Base-by-base conservation (phyloP, 2,329 filamentous ascomycete species). In the Keithomyces neogunnii region DNA sequence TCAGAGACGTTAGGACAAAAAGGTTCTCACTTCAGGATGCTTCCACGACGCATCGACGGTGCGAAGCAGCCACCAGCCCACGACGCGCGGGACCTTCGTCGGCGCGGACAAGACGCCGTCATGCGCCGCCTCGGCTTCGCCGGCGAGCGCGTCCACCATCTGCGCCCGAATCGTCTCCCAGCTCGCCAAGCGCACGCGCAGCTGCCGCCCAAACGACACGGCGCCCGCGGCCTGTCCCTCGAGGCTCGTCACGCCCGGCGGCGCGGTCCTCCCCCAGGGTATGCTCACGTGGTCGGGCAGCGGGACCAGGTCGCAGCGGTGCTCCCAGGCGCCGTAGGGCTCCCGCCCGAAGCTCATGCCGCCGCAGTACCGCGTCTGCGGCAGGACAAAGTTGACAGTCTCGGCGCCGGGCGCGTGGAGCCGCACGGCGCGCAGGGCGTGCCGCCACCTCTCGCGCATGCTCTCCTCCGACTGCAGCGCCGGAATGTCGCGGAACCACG, bases 301-400 rank as follows among this genome's bases (percentile, higher is more conserved):
- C 2, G 48, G 45, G 3, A 50, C 38, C 10, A 65, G 51, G 4
- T 59, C 36, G 9, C 59, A 56, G 1, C 48, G 43, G 13, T 59
- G 58, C 6, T 49, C 30, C 8, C 53, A 48, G 1, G 58, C 56
- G 2, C 56, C 55, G n/a, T 56, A 61, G 2, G 63, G 63, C 32
- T 67, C 63, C 3, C 62, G 55, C 0, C 60, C 62, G 54, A 56
- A 62, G 8, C 57, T 59, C 30, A 59, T 48, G 11, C 59, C 60
- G 19, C 64, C 62, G 29, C 55, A 58, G 11, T 63, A 59, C 0
- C 64, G 56, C 29, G 60, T 50, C 28, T 56, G 52, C 0, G 62
- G 62, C 2, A 65, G 56, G 5, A 67, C 56, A 38, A 62, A 63
- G 49, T 61, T 59, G 44, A 68, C 35, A 0, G 53, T 57, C 42